Evolutionary conservation across 2,329 filamentous ascomycete species (phyloP), one percentile per base, ranked within the genome.

Genomic region (Cladorrhinum sp.): DNA sequence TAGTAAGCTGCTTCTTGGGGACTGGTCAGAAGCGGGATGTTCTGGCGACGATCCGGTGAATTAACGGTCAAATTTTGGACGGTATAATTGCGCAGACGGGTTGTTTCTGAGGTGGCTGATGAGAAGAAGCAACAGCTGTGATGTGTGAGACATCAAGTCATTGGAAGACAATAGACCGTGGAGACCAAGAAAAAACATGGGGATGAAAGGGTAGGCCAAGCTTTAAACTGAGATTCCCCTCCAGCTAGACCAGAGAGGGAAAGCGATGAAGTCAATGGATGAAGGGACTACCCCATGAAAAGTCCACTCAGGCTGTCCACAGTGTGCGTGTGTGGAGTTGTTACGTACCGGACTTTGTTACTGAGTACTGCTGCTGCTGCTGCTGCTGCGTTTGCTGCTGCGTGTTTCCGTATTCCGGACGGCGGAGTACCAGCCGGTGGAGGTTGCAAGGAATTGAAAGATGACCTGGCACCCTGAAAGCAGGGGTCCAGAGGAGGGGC

Each of bases 51-150:
- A 66, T 68, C 66, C 66, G 67, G 66, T 62, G 62, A 66, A 67
- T 65, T 64, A 58, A 67, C 67, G 67, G 67, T 63, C 63, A 69
- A 68, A 66, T 66, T 65, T 66, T 58, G 62, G 48, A 16, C 28
- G 49, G 61, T 60, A 60, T 57, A 57, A 60, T 62, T 66, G 62
- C 58, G 61, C 58, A 50, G 42, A 57, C 18, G 28, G 52, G 53
- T 62, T 42, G 30, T 28, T 28, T 14, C 33, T 30, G 56, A 28
- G 36, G 30, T 18, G 21, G 54, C 21, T 24, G 23, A 26, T 2
- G 12, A 18, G 36, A 23, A 42, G 52, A 21, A 23, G 23, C n/a
- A 20, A 39, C 54, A 36, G 36, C 36, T n/a, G n/a, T n/a, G n/a
- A n/a, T n/a, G n/a, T n/a, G n/a, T n/a, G n/a, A n/a, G n/a, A n/a